Evolutionary conservation across 805 yeast genomes (phyloP), one percentile per base, ranked within the genome.

Genomic region (Lipomyces spencermartinsiae): DNA sequence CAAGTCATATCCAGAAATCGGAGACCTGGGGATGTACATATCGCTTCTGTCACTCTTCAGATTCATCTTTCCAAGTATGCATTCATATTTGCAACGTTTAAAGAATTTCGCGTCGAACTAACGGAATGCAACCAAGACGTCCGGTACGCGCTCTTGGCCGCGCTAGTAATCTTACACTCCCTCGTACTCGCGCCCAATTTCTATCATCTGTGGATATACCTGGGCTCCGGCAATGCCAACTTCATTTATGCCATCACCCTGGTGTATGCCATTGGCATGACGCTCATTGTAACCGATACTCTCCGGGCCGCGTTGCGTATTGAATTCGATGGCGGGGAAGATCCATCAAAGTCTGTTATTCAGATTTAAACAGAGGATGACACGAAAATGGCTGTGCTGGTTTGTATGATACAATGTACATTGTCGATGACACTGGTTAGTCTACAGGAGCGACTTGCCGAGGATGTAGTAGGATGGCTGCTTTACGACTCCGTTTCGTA

Each of bases 151-250:
- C 73, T 85, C 59, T 78, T 87, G 31, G 83, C 86, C 46, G 82
- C 83, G 1, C 77, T 91, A 55, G 82, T 87, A 8, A 80, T 90
- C 59, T 70, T 85, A 7, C 87, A 85, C 69, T 82, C 89, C 29
- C 78, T 90, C 29, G 81, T 91, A 1, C 82, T 95, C 59, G 87
- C 95, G 4, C 98, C 98, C 1, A 87, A 92, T 9, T 95, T 94
- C 77, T 93, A 93, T 80, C 92, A 92, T 78, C 85, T 95, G 68
- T 95, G 99, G 99, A 91, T 94, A 73, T 90, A 89, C 67, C 83
- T 92, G 66, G 97, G 97, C 14, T 92, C 95, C 39, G 99, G 99
- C 34, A 95, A 95, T 80, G 89, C 97, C 62, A 95, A 95, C 79
- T 95, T 95, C 81, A 95, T 93, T 81, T 95, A 94, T 80, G 97